A percentile compares a stretch with the other conserved stretches of the same genome.
These are phyloP conservation scores for Bruguiera parviflora DNA, from an alignment of 345 rosid genomes.

Conservation along the genomic window DNA sequence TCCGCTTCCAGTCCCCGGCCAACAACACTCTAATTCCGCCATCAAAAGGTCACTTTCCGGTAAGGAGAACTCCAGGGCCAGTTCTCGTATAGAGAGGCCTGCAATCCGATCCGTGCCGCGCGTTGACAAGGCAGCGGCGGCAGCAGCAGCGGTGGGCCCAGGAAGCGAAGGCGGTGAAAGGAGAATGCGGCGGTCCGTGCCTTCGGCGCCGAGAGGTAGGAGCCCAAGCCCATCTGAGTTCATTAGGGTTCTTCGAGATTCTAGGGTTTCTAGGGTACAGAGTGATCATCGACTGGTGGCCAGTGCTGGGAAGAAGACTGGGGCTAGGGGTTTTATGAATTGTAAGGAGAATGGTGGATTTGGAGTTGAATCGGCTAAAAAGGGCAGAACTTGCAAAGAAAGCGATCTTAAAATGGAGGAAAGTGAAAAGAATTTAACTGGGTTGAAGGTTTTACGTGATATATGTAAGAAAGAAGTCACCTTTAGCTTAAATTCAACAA, in stretches of 20 bases:
- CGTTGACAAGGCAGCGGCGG: slow-evolving; percentile 35
- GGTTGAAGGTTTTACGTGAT: slow-evolving; percentile 20
- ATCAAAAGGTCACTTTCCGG: slow-evolving; percentile 46
- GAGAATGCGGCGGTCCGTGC: slow-evolving; percentile 48
- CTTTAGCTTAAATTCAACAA: slow-evolving; percentile 22
- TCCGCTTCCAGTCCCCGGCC: slow-evolving; percentile 37
- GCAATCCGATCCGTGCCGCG: slow-evolving; percentile 51
- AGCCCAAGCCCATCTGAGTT: slow-evolving; percentile 79
- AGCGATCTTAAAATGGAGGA: slow-evolving; percentile 5
- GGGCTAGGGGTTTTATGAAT: slow-evolving; percentile 23
- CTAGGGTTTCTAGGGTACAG: slow-evolving; percentile 38
- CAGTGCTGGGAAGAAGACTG: slow-evolving; percentile 24
- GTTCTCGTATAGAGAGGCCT: slow-evolving; percentile 55
- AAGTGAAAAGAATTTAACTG: slow-evolving; percentile 17
- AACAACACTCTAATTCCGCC: slow-evolving; percentile 20
- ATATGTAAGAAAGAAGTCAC: slow-evolving; percentile 17
- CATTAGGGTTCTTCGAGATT: slow-evolving; percentile 44
- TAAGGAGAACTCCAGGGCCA: slow-evolving; percentile 53
- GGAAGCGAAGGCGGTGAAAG: slow-evolving; percentile 32
- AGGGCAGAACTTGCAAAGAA: slow-evolving; percentile 16
- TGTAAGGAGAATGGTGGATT: slow-evolving; percentile 36
- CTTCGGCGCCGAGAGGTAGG: slow-evolving; percentile 75
- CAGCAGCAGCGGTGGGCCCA: slow-evolving; percentile 20
- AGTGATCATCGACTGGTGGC: slow-evolving; percentile 29
- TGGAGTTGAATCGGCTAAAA: slow-evolving; percentile 30